Conservation (phyloP, 768 basidiomycete species). For the Paxillus ammoniavirescens region DNA sequence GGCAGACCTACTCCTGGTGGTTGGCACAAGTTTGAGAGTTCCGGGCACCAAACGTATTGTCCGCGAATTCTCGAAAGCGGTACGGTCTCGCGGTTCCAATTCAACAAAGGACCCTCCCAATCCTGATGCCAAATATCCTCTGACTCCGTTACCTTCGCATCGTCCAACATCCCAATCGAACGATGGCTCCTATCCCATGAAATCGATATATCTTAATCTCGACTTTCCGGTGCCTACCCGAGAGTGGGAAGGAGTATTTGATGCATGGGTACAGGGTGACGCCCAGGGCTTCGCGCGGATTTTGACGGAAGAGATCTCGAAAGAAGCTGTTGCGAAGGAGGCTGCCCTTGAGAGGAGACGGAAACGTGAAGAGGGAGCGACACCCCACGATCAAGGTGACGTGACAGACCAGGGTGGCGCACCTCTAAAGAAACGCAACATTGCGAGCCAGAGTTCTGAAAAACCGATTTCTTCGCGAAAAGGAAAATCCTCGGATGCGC, state of each 20-base stretch:
- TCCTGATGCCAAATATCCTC: conserved; percentile 26
- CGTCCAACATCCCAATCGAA: conserved; percentile 31
- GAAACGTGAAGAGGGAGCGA: conserved; percentile 51
- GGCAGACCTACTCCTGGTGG: conserved; percentile 84
- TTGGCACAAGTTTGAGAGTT: conserved; percentile 85
- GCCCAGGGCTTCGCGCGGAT: conserved; percentile 74
- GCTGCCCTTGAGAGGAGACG: conserved; percentile 53
- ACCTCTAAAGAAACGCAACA: conserved; percentile 28
- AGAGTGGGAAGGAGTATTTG: conserved; percentile 90
- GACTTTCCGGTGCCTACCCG: conserved; percentile 83
- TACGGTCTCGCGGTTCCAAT: conserved; percentile 48
- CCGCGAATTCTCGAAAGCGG: conserved; percentile 80
- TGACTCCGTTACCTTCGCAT: conserved; percentile 49
- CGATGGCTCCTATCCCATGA: conserved; percentile 56
- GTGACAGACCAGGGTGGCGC: conserved; percentile 7
- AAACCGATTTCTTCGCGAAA: conserved; percentile 18
- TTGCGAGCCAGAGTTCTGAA: conserved; percentile 5
- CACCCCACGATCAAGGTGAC: conserved; percentile 12
- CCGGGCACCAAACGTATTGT: conserved; percentile 93
- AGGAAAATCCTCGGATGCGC: conserved; percentile 24
- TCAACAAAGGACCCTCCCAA: conserved; percentile 33
- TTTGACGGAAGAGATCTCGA: conserved; percentile 56
- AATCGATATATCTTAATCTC: conserved; percentile 79
- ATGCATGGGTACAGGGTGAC: conserved; percentile 87
- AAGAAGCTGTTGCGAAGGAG: conserved; percentile 54